Base-by-base conservation (phyloP, 2,329 filamentous ascomycete species). In the Sporothrix schenckii region DNA sequence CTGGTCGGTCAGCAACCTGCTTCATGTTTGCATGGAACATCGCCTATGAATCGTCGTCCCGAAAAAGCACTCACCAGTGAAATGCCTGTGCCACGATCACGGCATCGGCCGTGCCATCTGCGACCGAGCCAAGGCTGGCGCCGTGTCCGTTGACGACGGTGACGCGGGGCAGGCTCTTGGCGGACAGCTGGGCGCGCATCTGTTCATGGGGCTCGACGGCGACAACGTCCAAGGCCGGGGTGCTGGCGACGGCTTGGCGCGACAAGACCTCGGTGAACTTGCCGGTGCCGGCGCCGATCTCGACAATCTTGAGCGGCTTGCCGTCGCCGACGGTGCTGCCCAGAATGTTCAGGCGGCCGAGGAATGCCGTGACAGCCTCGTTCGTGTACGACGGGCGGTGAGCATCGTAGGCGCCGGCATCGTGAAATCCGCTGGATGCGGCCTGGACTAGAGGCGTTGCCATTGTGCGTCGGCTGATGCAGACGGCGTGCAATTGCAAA, bases 301-400 rank as follows among this genome's bases (percentile, higher is more conserved):
- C 77, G 53, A 79, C 75, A 13, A 77, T 72, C 14, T 41, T 68
- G 2, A 70, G 58, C 3, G 79, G 83, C 16, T 84, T 84, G 60
- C 81, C 80, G 14, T 85, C 84, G 60, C 81, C 80, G 7, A 79
- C 67, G 21, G 81, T 75, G 34, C 81, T 10, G 5, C 19, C 24
- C n/a, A 30, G 24, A 9, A 92, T 77, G 6, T 81, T 79, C n/a
- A 91, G 80, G 65, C 83, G 81, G 19, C 77, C 74, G 3, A 93
- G 83, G 21, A 93, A 84, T 49, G 80, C 78, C 24, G 86, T 80
- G 16, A 91, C 85, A 4, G 87, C 86, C 70, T 84, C 82, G 0
- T 82, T 74, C 1, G 87, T 84, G 78, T 92, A 93, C 0, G 87
- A 87, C 1, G 91, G 91, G 16, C 91, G 86, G 77, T 92, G 83